Percentiles rank a stretch among this genome's conserved stretches.
These are phyloP conservation scores for Tuber magnatum DNA, from an alignment of 495 filamentous ascomycete species.

Conservation along the genomic window DNA sequence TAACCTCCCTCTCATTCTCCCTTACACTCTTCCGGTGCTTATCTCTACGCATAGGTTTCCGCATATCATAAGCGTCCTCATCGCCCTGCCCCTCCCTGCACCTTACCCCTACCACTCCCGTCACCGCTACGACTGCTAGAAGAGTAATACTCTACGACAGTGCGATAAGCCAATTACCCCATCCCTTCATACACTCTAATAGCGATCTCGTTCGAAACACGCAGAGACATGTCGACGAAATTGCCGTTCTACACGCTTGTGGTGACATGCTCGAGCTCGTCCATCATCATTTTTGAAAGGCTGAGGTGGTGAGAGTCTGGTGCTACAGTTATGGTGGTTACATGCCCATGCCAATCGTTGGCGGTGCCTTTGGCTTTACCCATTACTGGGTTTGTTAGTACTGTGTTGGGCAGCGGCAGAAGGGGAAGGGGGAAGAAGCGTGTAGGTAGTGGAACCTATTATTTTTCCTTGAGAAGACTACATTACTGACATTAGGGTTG, in stretches of 20 bases:
- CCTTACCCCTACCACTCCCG: constrained; percentile 56
- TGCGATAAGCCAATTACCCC: constrained; percentile 80
- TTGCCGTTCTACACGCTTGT: constrained; percentile 69
- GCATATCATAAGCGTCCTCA: constrained; percentile 61
- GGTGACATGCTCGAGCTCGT: constrained; percentile 68
- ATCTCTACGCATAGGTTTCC: constrained; percentile 81
- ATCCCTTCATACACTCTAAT: constrained; percentile 81
- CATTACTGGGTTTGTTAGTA: constrained; percentile 59
- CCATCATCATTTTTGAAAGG: constrained; percentile 70
- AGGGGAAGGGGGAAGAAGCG: constrained; percentile 12
- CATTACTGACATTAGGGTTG: constrained; percentile 79
- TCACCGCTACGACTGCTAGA: constrained; percentile 50
- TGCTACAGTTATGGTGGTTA: constrained; percentile 89
- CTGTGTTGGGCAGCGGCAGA: constrained; percentile 1
- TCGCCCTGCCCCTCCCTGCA: constrained; percentile 10
- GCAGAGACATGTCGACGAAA: constrained; percentile 93
- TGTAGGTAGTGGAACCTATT: constrained; percentile 78
- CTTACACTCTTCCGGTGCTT: constrained; percentile 68
- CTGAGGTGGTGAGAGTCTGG: constrained; percentile 78
- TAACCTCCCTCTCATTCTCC: constrained; percentile 71
- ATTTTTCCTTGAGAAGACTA: constrained; percentile 74
- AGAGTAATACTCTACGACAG: constrained; percentile 84
- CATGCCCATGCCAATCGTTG: constrained; percentile 95
- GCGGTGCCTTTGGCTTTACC: constrained; percentile 91
- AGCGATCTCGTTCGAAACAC: constrained; percentile 78